Base-by-base conservation (phyloP, 2,329 filamentous ascomycete genomes). In the Ascochyta pisi region DNA sequence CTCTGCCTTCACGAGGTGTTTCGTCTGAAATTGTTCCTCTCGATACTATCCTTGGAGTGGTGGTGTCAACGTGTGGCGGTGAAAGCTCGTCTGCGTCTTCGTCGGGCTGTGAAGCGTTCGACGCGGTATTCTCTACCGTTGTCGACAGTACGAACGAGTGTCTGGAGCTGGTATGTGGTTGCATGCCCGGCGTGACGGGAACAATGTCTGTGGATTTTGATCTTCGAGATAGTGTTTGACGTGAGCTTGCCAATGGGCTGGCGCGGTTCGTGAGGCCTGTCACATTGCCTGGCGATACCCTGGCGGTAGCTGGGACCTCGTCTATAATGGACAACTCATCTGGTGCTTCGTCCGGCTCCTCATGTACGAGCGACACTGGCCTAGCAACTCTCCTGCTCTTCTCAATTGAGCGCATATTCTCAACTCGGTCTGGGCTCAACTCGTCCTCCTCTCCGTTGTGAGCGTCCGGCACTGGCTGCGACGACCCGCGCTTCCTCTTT, bases 401-500 rank as follows among this genome's bases (percentile, higher is more conserved):
- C 46, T 73, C 70, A 4, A 70, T 47, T 2, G 71, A 71, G 43
- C 52, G 58, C 27, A 62, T 60, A 31, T 64, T 40, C n/a, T 70
- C 66, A 33, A 67, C 62, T 13, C 63, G 66, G 19, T 67, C 64
- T 26, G 71, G 71, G 40, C 70, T 74, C 23, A 76, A 63, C 43
- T 75, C 71, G 50, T 76, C 74, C 26, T 64, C 56, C 22, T 72
- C 66, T 15, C 48, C 65, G 29, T 70, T 62, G 12, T 34, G 64
- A 34, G 63, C 56, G 31, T 54, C 45, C 15, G 57, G 46, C 19
- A 60, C 54, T 37, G 64, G 62, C 12, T 49, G 38, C 23, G 61
- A 41, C 2, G 67, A 67, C 9, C 62, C 70, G 40, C 69, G 68
- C 66, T 74, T 75, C 55, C 69, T 65, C 65, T 74, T 75, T 19